Conservation (phyloP, 345 rosid genomes). For the Alliaria petiolata region DNA sequence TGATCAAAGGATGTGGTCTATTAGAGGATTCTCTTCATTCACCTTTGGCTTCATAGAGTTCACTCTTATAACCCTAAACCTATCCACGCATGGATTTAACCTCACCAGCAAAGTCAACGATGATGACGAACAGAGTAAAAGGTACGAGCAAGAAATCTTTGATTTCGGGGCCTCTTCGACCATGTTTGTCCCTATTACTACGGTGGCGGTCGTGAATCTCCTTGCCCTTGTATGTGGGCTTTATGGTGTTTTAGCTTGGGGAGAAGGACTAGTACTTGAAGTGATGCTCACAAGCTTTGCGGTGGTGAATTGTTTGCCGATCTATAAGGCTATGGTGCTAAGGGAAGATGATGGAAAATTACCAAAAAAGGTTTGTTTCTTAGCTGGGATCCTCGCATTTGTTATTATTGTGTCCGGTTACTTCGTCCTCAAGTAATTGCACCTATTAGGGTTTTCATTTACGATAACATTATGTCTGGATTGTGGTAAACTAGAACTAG, state of each 20-base stretch:
- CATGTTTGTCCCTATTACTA: conserved; percentile 43
- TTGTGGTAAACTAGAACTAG: neutral
- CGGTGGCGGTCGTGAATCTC: conserved; percentile 49
- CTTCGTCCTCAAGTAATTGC: conserved; percentile 17
- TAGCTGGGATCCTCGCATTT: conserved; percentile 31
- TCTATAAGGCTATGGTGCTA: conserved; percentile 52
- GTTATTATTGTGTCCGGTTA: conserved; percentile 26
- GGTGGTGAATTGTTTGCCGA: conserved; percentile 44
- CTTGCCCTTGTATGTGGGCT: conserved; percentile 37
- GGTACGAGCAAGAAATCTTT: conserved; percentile 51
- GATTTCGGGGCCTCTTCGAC: conserved; percentile 60
- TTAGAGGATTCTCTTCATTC: conserved; percentile 45
- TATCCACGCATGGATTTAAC: conserved; percentile 45
- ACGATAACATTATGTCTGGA: neutral
- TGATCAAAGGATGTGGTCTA: conserved; percentile 56
- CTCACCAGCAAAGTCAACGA: conserved; percentile 56
- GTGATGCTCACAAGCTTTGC: conserved; percentile 41
- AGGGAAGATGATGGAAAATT: conserved; percentile 57
- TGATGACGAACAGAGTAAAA: conserved; percentile 51
- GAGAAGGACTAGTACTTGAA: conserved; percentile 37
- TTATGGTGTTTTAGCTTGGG: neutral
- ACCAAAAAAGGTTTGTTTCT: conserved; percentile 26
- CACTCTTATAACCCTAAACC: conserved; percentile 39
- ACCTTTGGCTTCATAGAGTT: conserved; percentile 45
- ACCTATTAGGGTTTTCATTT: neutral